Evolutionary conservation across 2,329 filamentous ascomycete species (phyloP).

Genomic region (Colletotrichum magnum): DNA sequence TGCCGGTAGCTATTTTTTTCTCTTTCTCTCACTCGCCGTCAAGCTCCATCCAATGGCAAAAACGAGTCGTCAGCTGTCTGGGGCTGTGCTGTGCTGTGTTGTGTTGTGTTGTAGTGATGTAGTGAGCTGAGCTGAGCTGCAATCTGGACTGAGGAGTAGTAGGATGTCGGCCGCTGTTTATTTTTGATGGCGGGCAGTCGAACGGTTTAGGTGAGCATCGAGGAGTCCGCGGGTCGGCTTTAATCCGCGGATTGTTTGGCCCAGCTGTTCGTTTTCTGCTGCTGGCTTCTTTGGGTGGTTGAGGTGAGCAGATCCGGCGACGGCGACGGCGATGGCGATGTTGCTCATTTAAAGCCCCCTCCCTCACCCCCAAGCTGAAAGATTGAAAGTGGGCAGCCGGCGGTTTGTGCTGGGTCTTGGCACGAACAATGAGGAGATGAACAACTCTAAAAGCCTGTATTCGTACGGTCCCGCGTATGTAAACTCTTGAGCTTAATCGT

Average conservation of each 20-base stretch:
- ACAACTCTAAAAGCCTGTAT: neutral
- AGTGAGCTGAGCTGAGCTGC: neutral
- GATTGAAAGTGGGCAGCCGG: slow-evolving; percentile 20
- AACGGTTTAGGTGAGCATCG: neutral
- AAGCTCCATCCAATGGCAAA: slow-evolving; percentile 31
- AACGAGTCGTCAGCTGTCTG: slow-evolving; percentile 37
- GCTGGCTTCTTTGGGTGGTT: neutral
- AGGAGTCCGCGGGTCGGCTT: neutral
- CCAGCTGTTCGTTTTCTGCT: neutral
- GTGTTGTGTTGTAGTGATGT: slow-evolving; percentile 11
- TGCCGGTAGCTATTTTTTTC: too few relatives aligned
- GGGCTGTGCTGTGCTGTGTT: slow-evolving; percentile 29
- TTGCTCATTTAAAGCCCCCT: slow-evolving; percentile 14
- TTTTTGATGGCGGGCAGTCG: too few relatives aligned
- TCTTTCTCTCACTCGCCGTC: neutral
- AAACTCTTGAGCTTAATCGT: too few relatives aligned
- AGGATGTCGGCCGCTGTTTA: too few relatives aligned
- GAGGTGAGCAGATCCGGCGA: neutral
- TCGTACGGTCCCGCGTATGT: too few relatives aligned
- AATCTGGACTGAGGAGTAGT: too few relatives aligned
- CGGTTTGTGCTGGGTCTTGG: slow-evolving; percentile 20
- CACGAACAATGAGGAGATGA: neutral
- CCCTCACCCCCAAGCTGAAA: neutral
- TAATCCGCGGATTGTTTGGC: neutral
- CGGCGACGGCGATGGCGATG: slow-evolving; percentile 27